Conservation (phyloP, 306 rosid species). For the Lupinus albus region DNA sequence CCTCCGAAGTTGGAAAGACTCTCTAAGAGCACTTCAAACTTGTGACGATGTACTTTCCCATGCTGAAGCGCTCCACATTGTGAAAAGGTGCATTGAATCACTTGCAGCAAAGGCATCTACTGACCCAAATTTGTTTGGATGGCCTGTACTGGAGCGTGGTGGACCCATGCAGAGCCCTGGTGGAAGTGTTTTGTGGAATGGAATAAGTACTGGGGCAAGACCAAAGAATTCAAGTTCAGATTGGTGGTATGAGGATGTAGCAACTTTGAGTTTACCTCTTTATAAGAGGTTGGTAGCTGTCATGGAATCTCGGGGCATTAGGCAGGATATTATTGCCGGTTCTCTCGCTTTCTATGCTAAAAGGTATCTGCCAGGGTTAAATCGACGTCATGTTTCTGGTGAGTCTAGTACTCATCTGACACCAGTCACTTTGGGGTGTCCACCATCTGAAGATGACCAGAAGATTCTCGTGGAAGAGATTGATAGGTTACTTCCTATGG, state of each 20-base stretch:
- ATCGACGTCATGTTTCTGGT: slow-evolving; percentile 71
- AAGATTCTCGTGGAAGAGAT: slow-evolving; percentile 82
- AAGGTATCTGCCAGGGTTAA: slow-evolving; percentile 79
- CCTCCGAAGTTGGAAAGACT: slow-evolving; percentile 89
- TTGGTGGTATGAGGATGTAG: slow-evolving; percentile 96
- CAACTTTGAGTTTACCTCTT: slow-evolving; percentile 73
- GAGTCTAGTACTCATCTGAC: slow-evolving; percentile 62
- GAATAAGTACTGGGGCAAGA: slow-evolving; percentile 96
- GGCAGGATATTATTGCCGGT: slow-evolving; percentile 78
- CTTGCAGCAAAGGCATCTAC: slow-evolving; percentile 84
- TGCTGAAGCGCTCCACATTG: slow-evolving; percentile 78
- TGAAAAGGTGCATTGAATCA: slow-evolving; percentile 87
- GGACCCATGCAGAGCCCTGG: slow-evolving; percentile 99
- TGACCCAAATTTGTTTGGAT: slow-evolving; percentile 91
- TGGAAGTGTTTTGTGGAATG: slow-evolving; percentile 98
- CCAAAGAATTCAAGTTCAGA: slow-evolving; percentile 79
- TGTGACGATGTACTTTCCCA: slow-evolving; percentile 60
- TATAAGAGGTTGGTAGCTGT: slow-evolving; percentile 74
- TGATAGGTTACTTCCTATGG: slow-evolving; percentile 71
- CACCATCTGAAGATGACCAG: slow-evolving; percentile 83
- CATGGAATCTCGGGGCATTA: slow-evolving; percentile 92
- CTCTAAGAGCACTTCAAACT: slow-evolving; percentile 83
- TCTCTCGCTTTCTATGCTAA: slow-evolving; percentile 83
- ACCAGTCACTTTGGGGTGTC: slow-evolving; percentile 62
- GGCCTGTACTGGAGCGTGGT: slow-evolving; percentile 92